A percentile compares a stretch with the other conserved stretches of the same genome.
Evolutionary conservation across 129 eudicot species (phyloP).

Genomic region (Pseudognaphalium luteoalbum): DNA sequence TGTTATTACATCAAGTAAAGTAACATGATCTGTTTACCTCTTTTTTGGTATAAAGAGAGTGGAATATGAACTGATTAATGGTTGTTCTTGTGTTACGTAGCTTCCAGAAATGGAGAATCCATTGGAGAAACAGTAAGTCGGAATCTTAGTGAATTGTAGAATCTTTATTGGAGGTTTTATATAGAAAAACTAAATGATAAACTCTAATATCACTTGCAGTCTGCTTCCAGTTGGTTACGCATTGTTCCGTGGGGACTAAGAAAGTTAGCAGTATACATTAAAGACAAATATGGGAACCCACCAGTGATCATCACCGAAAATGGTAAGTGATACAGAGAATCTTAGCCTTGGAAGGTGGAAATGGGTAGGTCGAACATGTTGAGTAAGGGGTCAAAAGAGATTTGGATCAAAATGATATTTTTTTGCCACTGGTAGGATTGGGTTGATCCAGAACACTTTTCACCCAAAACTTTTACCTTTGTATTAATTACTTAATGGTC

Average conservation of each 20-base stretch:
- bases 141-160: constrained; percentile 4
- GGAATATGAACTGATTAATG: constrained; percentile 18
- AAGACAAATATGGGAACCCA: constrained; percentile 80
- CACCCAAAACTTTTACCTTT: not conserved
- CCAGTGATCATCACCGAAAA: constrained; percentile 86
- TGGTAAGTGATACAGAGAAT: constrained; percentile 42
- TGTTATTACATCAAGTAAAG: constrained; percentile 54
- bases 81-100: constrained; percentile 39
- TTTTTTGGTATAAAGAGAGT: not conserved
- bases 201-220: constrained; percentile 39
- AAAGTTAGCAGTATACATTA: constrained; percentile 57
- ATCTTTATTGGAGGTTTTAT: constrained; percentile 6
- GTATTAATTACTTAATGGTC: not conserved
- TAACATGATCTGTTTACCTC: not conserved
- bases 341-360: not conserved
- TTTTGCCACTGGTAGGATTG: not conserved
- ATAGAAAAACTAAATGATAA: not conserved
- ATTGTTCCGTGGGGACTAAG: constrained; percentile 98
- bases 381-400: not conserved
- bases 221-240: constrained; percentile 82
- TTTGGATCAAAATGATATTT: not conserved
- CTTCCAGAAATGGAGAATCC: constrained; percentile 63
- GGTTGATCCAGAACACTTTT: not conserved
- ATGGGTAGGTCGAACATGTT: not conserved
- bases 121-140: constrained; percentile 88